These are phyloP conservation scores for Elongisporangium anandrum DNA, from an alignment of 352 stramenopile species.

Conservation along the genomic window DNA sequence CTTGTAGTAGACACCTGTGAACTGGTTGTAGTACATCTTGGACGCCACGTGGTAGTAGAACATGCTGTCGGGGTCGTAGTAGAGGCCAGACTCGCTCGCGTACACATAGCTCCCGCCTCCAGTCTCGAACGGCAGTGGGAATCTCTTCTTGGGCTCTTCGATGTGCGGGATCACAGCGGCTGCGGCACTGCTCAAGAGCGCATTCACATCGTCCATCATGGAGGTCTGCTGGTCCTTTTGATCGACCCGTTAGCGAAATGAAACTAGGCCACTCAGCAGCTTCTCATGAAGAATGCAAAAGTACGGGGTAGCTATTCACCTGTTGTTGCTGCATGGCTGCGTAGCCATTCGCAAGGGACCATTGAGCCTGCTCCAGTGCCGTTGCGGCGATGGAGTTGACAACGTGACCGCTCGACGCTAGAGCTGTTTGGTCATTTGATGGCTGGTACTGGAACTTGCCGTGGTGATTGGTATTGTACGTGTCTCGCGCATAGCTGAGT, in stretches of 20 bases:
- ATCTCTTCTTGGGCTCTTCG: conserved; percentile 73
- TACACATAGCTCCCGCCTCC: conserved; percentile 75
- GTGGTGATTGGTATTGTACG: conserved; percentile 15
- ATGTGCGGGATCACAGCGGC: conserved; percentile 49
- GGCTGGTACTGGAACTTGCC: conserved; percentile 10
- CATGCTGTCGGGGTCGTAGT: conserved; percentile 79
- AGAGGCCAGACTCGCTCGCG: conserved; percentile 57
- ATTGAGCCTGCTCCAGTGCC: conserved; percentile 78
- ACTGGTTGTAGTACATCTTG: conserved; percentile 75
- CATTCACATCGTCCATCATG: conserved; percentile 51
- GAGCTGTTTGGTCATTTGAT: neutral
- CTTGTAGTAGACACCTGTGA: conserved; percentile 59
- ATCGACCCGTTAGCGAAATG: conserved; percentile 1
- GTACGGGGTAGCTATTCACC: conserved; percentile 24
- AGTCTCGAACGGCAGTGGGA: conserved; percentile 74
- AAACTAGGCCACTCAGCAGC: neutral
- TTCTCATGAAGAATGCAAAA: conserved; percentile 19
- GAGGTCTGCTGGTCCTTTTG: conserved; percentile 16
- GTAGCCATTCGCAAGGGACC: conserved; percentile 67
- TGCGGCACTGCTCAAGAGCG: conserved; percentile 51
- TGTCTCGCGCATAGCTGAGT: conserved; percentile 58
- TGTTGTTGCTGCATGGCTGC: conserved; percentile 22
- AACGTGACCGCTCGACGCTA: conserved; percentile 3
- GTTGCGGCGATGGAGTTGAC: conserved; percentile 50
- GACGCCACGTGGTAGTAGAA: conserved; percentile 79